Conservation (phyloP, 805 yeast genomes). For the Clavispora fructus region DNA sequence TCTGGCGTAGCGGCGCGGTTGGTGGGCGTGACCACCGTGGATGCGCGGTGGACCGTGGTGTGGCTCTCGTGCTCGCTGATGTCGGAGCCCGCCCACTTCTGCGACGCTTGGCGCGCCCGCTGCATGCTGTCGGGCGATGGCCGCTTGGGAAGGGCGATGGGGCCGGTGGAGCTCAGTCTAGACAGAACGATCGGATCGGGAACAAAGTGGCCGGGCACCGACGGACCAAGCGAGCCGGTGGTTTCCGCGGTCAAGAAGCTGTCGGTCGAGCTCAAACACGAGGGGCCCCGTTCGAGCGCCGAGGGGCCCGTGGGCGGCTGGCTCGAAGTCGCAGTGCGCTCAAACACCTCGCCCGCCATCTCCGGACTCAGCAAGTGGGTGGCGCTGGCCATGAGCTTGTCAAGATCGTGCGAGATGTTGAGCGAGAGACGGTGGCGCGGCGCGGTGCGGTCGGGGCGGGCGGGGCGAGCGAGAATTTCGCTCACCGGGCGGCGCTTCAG, state of each 20-base stretch:
- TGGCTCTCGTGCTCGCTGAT: not conserved
- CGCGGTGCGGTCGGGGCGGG: constrained; percentile 3
- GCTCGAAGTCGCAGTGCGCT: not conserved
- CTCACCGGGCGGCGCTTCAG: constrained; percentile 35
- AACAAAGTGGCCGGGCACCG: not conserved
- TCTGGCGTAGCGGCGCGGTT: too few relatives aligned
- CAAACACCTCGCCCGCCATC: not conserved
- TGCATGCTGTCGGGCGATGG: constrained; percentile 11
- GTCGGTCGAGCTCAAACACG: constrained; percentile 4
- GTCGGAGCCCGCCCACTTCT: not conserved
- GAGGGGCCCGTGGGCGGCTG: too few relatives aligned
- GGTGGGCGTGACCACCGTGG: not conserved
- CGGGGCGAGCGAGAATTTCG: constrained; percentile 9
- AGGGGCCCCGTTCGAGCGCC: not conserved
- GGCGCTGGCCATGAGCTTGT: constrained; percentile 34
- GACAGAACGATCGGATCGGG: not conserved
- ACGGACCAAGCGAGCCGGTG: not conserved
- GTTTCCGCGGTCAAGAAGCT: constrained; percentile 14
- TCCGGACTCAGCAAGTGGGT: constrained; percentile 5
- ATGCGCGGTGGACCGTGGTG: not conserved
- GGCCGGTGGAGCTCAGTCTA: not conserved
- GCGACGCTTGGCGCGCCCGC: constrained; percentile 12
- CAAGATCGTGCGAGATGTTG: constrained; percentile 32
- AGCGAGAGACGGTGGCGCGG: constrained; percentile 18
- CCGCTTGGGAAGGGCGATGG: constrained; percentile 11